These are phyloP conservation scores for Monotropa hypopitys DNA, from an alignment of 179 eudicot species.

Conservation along the genomic window DNA sequence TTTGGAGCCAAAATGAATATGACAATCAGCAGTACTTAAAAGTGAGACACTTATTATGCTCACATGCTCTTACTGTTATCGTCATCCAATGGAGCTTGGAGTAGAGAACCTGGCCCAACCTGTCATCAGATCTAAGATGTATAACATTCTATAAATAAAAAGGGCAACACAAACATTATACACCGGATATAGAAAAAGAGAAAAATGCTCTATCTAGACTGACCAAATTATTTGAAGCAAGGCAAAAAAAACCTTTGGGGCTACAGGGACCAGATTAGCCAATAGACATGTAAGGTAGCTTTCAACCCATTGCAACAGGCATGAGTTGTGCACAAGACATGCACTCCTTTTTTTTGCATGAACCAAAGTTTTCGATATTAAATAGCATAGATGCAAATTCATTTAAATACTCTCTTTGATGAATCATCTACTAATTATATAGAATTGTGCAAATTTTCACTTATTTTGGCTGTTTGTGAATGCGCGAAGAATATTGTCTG, in stretches of 20 bases:
- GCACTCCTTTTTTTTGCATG: neutral
- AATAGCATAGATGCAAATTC: neutral
- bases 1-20: slow-evolving; percentile 2
- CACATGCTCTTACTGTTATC: slow-evolving; percentile 60
- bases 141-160: neutral
- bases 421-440: no score
- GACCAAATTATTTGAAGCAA: neutral
- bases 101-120: slow-evolving; percentile 77
- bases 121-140: slow-evolving; percentile 18
- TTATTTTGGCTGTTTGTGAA: no score
- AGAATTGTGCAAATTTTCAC: no score
- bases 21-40: neutral
- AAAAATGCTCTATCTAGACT: neutral
- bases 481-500: no score
- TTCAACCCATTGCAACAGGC: neutral
- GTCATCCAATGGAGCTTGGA: slow-evolving; percentile 83
- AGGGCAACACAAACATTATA: neutral
- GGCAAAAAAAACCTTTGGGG: neutral
- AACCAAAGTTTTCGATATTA: neutral
- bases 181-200: neutral
- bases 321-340: neutral
- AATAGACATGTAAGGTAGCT: neutral
- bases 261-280: neutral
- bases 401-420: no score
- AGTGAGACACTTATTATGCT: slow-evolving; percentile 17